phyloP scores from a whole-genome alignment of 495 filamentous ascomycete species.

The Usnea hakonensis region DNA sequence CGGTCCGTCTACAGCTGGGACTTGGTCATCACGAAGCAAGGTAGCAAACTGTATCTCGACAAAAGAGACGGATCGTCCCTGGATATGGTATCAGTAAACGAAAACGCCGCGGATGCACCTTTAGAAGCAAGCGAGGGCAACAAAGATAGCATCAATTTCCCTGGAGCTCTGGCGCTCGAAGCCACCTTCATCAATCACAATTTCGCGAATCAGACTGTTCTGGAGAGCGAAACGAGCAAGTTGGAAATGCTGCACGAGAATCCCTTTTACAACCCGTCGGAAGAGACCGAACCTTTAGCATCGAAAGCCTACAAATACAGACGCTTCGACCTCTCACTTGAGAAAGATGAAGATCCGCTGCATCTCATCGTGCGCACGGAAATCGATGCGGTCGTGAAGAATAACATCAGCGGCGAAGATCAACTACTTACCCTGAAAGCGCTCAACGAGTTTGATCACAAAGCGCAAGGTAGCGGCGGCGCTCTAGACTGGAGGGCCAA shows the following conservation, averaged over 20 bases:
- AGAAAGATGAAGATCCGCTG: conserved; percentile 82
- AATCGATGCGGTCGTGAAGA: conserved; percentile 91
- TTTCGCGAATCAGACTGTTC: conserved; percentile 88
- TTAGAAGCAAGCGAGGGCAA: conserved; percentile 84
- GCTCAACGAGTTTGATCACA: conserved; percentile 96
- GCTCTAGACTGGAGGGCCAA: conserved; percentile 95
- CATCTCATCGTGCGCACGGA: conserved; percentile 93
- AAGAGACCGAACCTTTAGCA: conserved; percentile 86
- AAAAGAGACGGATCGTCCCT: conserved; percentile 88
- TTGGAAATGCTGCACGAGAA: conserved; percentile 79
- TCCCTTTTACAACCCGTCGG: conserved; percentile 91
- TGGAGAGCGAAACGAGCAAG: conserved; percentile 68
- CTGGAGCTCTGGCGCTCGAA: conserved; percentile 81
- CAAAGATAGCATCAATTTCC: conserved; percentile 91
- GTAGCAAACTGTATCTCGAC: conserved; percentile 96
- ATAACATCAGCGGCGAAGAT: conserved; percentile 77
- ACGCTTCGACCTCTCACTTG: conserved; percentile 87
- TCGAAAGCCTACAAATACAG: conserved; percentile 98
- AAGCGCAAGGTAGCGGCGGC: conserved; percentile 88
- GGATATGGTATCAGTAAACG: conserved; percentile 98
- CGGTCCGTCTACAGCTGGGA: conserved; percentile 97
- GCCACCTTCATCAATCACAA: conserved; percentile 99
- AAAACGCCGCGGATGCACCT: conserved; percentile 95
- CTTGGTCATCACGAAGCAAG: conserved; percentile 80
- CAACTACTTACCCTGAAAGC: conserved; percentile 89